phyloP scores from a whole-genome alignment of 768 basidiomycete genomes.

The Trametes coccinea region DNA sequence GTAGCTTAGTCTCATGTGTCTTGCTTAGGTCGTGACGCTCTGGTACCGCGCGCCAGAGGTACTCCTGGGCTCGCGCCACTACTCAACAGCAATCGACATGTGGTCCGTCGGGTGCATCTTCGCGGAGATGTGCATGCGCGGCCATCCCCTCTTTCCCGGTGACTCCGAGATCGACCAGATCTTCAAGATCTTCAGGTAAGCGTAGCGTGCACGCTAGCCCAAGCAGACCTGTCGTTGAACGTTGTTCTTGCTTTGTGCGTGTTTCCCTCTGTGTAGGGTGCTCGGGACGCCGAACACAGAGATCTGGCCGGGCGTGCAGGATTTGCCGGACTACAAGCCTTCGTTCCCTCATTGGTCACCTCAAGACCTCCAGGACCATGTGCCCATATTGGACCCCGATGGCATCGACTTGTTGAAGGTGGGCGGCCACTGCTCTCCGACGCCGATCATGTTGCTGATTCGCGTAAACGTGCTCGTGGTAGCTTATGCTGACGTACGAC shows the following conservation, averaged over 20 bases:
- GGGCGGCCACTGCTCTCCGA: conserved; percentile 16
- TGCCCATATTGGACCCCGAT: conserved; percentile 69
- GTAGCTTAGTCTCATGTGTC: background rate
- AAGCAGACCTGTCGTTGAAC: background rate
- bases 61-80: conserved; percentile 91
- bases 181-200: conserved; percentile 96
- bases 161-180: conserved; percentile 99
- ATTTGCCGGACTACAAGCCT: conserved; percentile 91
- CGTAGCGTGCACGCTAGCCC: conserved; percentile 1
- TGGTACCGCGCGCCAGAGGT: conserved; percentile 99
- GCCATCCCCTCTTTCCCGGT: conserved; percentile 90
- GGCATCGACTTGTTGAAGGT: conserved; percentile 85
- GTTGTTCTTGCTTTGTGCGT: background rate
- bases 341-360: conserved; percentile 95
- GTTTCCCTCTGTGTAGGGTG: conserved; percentile 50
- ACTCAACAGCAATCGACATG: conserved; percentile 98
- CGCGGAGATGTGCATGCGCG: conserved; percentile 96
- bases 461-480: background rate
- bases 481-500: conserved; percentile 70
- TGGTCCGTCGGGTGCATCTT: conserved; percentile 99
- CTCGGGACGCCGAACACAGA: conserved; percentile 94
- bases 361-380: conserved; percentile 66
- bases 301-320: conserved; percentile 86
- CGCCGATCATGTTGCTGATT: background rate
- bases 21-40: conserved; percentile 88